A percentile compares a stretch with the other conserved stretches of the same genome.
Evolutionary conservation across 2,329 filamentous ascomycete genomes (phyloP).

Genomic region (Clonostachys chloroleuca): DNA sequence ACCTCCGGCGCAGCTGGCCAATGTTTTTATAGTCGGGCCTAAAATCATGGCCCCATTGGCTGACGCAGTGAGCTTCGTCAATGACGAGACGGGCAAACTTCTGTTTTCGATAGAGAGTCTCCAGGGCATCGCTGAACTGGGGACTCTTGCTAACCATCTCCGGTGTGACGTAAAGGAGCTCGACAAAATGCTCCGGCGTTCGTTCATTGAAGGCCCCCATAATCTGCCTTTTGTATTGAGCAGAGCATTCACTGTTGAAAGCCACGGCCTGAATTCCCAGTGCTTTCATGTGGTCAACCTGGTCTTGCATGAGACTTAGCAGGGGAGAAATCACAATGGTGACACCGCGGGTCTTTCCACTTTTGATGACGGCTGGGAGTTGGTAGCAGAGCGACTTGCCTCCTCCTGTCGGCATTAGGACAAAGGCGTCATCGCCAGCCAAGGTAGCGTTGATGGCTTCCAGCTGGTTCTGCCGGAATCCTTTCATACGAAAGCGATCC

Average conservation of each 20-base stretch:
- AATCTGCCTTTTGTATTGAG: slow-evolving; percentile 60
- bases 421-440: slow-evolving; percentile 82
- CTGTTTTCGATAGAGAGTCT: slow-evolving; percentile 60
- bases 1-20: slow-evolving; percentile 66
- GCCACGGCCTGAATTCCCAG: slow-evolving; percentile 75
- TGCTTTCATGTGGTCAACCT: slow-evolving; percentile 76
- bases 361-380: slow-evolving; percentile 77
- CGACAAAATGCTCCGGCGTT: slow-evolving; percentile 70
- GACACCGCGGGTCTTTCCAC: slow-evolving; percentile 77
- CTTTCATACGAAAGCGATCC: slow-evolving; percentile 76
- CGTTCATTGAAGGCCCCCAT: slow-evolving; percentile 57
- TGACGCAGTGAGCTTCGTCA: slow-evolving; percentile 98
- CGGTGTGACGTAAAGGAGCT: slow-evolving; percentile 91
- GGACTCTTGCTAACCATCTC: slow-evolving; percentile 90
- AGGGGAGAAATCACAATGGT: slow-evolving; percentile 94
- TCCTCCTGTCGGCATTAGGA: slow-evolving; percentile 96
- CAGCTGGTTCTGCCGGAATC: slow-evolving; percentile 87
- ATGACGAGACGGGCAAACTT: slow-evolving; percentile 90
- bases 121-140: slow-evolving; percentile 61
- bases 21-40: slow-evolving; percentile 91
- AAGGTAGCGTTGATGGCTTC: slow-evolving; percentile 95
- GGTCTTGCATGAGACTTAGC: slow-evolving; percentile 95
- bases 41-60: slow-evolving; percentile 98
- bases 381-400: slow-evolving; percentile 98
- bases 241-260: slow-evolving; percentile 72